Base-by-base conservation (phyloP, 1,139 yeast species). In the Scheffersomyces quercinus region DNA sequence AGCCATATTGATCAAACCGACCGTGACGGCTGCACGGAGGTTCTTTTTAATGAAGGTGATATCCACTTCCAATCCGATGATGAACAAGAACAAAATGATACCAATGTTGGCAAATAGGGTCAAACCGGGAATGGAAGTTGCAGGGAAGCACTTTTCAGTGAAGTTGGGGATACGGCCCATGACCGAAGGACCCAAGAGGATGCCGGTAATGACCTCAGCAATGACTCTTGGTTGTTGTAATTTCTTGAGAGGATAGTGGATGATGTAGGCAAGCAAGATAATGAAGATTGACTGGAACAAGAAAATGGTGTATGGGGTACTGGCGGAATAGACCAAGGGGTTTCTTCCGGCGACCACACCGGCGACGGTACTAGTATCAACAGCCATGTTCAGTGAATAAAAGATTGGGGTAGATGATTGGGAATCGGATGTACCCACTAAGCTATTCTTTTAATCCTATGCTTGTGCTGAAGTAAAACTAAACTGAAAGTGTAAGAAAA, bases 21-120 rank as follows among this genome's bases (percentile, higher is more conserved):
- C 91, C 1, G 82, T 66, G 3, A 82, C 44, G 0, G 95, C 91
- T 6, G 79, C 82, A 42, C 67, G 71, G 36, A 80, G 52, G 59
- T 86, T 81, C 46, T 77, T 81, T 51, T 70, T 76, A 48, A 86
- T 79, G 55, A 83, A 85, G 20, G 68, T 68, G 28, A 83, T 64
- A 55, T 87, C 95, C 31, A 86, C 91, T 62, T 87, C 95, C 54
- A 87, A 65, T 1, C 95, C 95, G 42, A 87, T 81, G 51, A 86
- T 79, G 59, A 87, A 87, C 62, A 87, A 73, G 55, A 86, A 82
- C 42, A 87, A 68, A 37, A 86, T 82, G 47, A 87, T 80, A 5
- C 95, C 95, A 33, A 85, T 57, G 53, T 85, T 86, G 26, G 95
- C 88, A 30, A 83, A 78, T 33, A 85, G 65, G 4, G 84, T 80